phyloP scores from a whole-genome alignment of 1,139 yeast species.

The Candida anutae region DNA sequence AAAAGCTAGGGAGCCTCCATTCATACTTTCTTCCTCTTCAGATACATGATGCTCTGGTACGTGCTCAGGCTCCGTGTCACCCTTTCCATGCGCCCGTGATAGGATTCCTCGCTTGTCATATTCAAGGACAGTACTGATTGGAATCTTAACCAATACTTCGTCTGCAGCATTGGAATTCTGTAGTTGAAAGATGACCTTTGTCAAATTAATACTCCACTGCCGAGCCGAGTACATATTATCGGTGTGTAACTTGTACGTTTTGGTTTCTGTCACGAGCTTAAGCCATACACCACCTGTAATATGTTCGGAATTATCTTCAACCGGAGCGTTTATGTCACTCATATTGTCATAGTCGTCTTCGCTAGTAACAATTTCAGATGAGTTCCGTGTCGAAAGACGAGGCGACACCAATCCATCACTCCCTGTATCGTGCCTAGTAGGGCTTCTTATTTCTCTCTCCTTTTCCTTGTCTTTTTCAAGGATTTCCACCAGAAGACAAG shows the following conservation, averaged over 20 bases:
- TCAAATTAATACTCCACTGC: constrained; percentile 70
- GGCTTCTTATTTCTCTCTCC: not conserved
- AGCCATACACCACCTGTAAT: constrained; percentile 37
- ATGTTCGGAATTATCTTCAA: constrained; percentile 1
- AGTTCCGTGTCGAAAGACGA: constrained; percentile 1
- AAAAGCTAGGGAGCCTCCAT: constrained; percentile 17
- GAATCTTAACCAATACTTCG: constrained; percentile 71
- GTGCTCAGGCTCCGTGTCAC: constrained; percentile 4
- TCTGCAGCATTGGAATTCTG: constrained; percentile 63
- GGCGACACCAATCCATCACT: constrained; percentile 1
- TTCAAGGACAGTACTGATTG: constrained; percentile 60
- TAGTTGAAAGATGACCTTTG: constrained; percentile 60
- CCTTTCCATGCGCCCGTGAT: constrained; percentile 6
- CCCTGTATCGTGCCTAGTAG: not conserved
- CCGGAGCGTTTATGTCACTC: not conserved
- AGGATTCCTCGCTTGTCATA: constrained; percentile 33
- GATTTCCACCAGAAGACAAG: constrained; percentile 56
- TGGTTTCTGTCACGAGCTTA: constrained; percentile 47
- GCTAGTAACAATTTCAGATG: constrained; percentile 1
- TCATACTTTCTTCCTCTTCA: constrained; percentile 7
- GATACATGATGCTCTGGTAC: no score
- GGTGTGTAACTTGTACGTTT: constrained; percentile 59
- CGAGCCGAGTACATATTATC: constrained; percentile 69
- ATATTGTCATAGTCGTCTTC: constrained; percentile 1
- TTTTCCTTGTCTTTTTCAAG: constrained; percentile 18